These are phyloP conservation scores for Gryganskiella cystojenkinii DNA, from an alignment of 192 early-diverging fungal genomes.

Conservation along the genomic window DNA sequence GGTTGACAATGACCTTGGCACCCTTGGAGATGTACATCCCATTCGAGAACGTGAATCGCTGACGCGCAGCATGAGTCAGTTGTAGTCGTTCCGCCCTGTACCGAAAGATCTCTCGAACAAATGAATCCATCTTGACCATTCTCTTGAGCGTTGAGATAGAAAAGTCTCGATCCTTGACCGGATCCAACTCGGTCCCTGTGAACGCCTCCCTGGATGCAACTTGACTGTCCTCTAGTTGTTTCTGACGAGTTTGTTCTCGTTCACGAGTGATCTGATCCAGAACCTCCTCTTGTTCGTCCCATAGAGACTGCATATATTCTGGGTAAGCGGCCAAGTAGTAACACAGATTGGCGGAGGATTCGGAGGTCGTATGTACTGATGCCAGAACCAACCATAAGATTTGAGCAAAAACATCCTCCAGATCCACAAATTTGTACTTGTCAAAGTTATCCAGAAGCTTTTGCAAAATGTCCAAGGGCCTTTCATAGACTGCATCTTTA, in stretches of 20 bases:
- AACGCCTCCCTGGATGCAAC: neutral
- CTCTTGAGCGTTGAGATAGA: slow-evolving; percentile 37
- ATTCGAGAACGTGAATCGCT: slow-evolving; percentile 39
- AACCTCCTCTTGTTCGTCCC: slow-evolving; percentile 49
- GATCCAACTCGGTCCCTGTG: slow-evolving; percentile 20
- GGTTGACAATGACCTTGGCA: slow-evolving; percentile 40
- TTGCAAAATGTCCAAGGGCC: slow-evolving; percentile 51
- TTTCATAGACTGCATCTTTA: slow-evolving; percentile 3
- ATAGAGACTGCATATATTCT: slow-evolving; percentile 29
- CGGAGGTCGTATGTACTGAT: slow-evolving; percentile 53
- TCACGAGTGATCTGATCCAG: slow-evolving; percentile 26
- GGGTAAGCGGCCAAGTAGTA: slow-evolving; percentile 46
- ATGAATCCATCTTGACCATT: slow-evolving; percentile 55
- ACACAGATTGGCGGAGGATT: slow-evolving; percentile 30
- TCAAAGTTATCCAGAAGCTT: slow-evolving; percentile 42
- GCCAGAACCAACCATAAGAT: slow-evolving; percentile 49
- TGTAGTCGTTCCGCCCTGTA: slow-evolving; percentile 18
- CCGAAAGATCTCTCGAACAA: slow-evolving; percentile 52
- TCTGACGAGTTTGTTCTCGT: slow-evolving; percentile 19
- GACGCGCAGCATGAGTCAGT: slow-evolving; percentile 27
- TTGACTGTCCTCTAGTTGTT: slow-evolving; percentile 6
- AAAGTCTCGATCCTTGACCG: slow-evolving; percentile 22
- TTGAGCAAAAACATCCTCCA: slow-evolving; percentile 43
- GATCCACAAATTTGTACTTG: slow-evolving; percentile 43
- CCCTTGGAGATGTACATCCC: slow-evolving; percentile 44